Conservation (phyloP, 148 eudicot genomes). For the Rhododendron ovatum region DNA sequence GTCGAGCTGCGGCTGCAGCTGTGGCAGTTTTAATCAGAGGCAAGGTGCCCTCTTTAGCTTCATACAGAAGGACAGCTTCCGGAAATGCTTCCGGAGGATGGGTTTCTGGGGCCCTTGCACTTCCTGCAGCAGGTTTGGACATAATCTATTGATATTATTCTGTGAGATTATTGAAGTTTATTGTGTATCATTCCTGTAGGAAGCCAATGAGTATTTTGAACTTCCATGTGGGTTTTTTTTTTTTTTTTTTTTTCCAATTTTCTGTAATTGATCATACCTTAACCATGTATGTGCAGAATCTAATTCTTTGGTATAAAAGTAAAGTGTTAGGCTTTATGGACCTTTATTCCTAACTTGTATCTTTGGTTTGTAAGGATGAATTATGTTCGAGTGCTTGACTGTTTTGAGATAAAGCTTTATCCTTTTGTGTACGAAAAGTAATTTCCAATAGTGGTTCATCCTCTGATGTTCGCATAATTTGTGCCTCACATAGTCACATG, state of each 20-base stretch:
- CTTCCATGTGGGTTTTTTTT: not conserved
- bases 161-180: not conserved
- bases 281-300: not conserved
- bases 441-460: not conserved
- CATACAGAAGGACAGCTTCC: slow-evolving; percentile 42
- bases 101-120: slow-evolving; percentile 69
- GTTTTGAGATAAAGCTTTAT: not conserved
- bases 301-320: slow-evolving; percentile 1
- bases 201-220: not conserved
- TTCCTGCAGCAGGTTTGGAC: slow-evolving; percentile 80
- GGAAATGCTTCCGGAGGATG: slow-evolving; percentile 50
- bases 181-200: not conserved
- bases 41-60: slow-evolving; percentile 46
- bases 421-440: not conserved
- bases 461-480: not conserved
- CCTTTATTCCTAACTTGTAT: not conserved
- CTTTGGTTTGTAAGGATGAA: not conserved
- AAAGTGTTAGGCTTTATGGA: not conserved
- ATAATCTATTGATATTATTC: not conserved
- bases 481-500: not conserved
- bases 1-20: slow-evolving; percentile 57
- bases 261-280: not conserved
- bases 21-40: slow-evolving; percentile 71
- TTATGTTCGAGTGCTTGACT: not conserved
- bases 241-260: not conserved